Evolutionary conservation across 106 monocot species (phyloP).

Genomic region (Cymbidium sinense): DNA sequence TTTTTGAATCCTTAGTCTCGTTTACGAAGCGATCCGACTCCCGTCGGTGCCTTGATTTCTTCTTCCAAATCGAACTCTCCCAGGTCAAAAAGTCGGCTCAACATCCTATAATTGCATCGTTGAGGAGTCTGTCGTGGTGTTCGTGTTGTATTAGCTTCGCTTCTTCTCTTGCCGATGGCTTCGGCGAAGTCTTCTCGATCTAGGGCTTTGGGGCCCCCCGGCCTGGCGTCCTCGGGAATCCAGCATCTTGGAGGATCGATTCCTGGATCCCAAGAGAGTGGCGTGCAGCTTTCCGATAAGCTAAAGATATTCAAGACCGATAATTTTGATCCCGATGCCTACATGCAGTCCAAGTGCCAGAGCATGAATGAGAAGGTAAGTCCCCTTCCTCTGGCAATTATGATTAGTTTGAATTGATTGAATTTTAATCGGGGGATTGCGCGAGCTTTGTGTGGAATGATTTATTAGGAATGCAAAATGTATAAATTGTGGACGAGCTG

Average conservation of each 20-base stretch:
- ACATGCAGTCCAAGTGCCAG: conserved; percentile 67
- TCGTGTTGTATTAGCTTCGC: not conserved
- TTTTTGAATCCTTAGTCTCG: too few species aligned
- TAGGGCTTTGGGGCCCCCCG: conserved; percentile 33
- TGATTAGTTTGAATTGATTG: not conserved
- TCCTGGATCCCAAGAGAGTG: conserved; percentile 17
- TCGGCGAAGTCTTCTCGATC: conserved; percentile 56
- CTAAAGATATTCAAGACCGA: conserved; percentile 70
- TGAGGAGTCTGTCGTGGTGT: too few species aligned
- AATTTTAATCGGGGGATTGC: not conserved
- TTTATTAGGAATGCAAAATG: not conserved
- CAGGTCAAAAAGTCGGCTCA: too few species aligned
- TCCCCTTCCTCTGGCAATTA: not conserved
- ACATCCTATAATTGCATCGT: too few species aligned
- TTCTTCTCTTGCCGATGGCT: conserved; percentile 25
- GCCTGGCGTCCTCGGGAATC: conserved; percentile 10
- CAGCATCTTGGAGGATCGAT: conserved; percentile 11
- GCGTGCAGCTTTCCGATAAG: conserved; percentile 46
- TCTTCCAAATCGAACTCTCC: too few species aligned
- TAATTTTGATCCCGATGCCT: conserved; percentile 55
- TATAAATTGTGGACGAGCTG: not conserved
- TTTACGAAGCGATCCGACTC: too few species aligned
- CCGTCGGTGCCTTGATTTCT: too few species aligned
- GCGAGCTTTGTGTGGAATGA: not conserved
- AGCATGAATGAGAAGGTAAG: conserved; percentile 71